A percentile compares a stretch with the other conserved stretches of the same genome.
Conservation (phyloP, 2,329 filamentous ascomycete genomes). For the Colletotrichum magnum region DNA sequence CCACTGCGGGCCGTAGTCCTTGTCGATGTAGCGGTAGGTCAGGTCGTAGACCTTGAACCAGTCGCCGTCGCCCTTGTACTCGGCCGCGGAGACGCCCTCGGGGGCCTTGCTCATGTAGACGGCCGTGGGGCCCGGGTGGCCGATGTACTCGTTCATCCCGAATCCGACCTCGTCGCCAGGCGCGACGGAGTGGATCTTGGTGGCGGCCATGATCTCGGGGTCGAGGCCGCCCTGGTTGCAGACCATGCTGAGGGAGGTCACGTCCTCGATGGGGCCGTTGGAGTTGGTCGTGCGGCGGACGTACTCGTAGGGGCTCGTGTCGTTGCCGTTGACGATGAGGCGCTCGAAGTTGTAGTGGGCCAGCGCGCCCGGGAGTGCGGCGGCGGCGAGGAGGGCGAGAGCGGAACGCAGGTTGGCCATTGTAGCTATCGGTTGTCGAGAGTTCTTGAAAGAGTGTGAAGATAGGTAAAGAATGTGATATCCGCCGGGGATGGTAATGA, state of each 20-base stretch:
- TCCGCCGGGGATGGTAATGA: conserved; percentile 4
- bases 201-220: not conserved
- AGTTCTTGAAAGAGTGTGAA: not conserved
- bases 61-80: conserved; percentile 41
- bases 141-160: conserved; percentile 31
- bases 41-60: conserved; percentile 46
- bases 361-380: not conserved
- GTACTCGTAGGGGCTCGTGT: conserved; percentile 38
- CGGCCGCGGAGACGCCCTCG: conserved; percentile 28
- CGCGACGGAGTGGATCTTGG: conserved; percentile 4
- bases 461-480: not conserved
- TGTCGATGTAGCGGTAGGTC: conserved; percentile 37
- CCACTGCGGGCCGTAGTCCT: conserved; percentile 11
- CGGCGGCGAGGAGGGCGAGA: not conserved
- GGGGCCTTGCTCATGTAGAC: conserved; percentile 38
- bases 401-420: not conserved
- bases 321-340: conserved; percentile 42
- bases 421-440: not conserved
- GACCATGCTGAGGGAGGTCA: conserved; percentile 13
- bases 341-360: conserved; percentile 45
- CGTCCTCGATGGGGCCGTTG: conserved; percentile 30
- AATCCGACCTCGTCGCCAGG: conserved; percentile 35
- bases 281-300: conserved; percentile 29
- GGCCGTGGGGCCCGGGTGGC: conserved; percentile 25
- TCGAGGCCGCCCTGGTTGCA: conserved; percentile 25